phyloP scores from a whole-genome alignment of 2,329 filamentous ascomycete genomes.

The Aspergillus aculeatinus region DNA sequence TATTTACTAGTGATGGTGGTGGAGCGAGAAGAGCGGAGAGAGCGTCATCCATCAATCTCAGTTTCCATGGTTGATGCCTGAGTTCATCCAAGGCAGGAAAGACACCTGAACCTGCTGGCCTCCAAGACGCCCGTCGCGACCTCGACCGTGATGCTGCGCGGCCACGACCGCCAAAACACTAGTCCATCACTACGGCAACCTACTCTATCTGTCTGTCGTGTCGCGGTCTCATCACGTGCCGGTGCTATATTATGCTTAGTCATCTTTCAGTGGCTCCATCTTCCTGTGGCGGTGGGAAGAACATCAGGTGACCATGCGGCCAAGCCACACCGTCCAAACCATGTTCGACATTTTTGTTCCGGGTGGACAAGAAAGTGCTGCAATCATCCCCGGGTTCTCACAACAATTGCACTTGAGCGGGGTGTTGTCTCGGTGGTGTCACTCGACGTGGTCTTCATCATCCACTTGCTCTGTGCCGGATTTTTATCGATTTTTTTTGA shows the following conservation, averaged over 20 bases:
- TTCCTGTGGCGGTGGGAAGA: conserved; percentile 18
- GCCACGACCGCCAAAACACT: conserved; percentile 21
- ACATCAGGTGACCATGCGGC: conserved; percentile 15
- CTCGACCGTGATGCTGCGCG: conserved; percentile 19
- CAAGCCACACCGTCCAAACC: conserved; percentile 20
- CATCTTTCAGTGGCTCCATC: neutral
- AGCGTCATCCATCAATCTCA: conserved; percentile 8
- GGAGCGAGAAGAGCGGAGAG: neutral
- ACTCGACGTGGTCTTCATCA: neutral
- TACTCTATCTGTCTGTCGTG: conserved; percentile 11
- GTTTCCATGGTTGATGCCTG: conserved; percentile 15
- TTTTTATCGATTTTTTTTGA: neutral
- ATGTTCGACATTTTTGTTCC: conserved; percentile 26
- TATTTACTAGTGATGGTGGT: conserved; percentile 1
- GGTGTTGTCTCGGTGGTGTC: conserved; percentile 13
- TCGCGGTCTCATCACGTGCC: conserved; percentile 19
- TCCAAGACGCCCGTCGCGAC: conserved; percentile 18
- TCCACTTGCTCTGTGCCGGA: neutral
- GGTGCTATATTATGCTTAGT: conserved; percentile 5
- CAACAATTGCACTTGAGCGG: conserved; percentile 12
- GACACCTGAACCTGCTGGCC: conserved; percentile 5
- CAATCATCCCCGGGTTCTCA: conserved; percentile 12
- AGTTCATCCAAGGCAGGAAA: conserved; percentile 15
- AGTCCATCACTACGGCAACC: conserved; percentile 53
- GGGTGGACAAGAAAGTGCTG: conserved; percentile 7